Base-by-base conservation (phyloP, 495 filamentous ascomycete genomes). In the Podospora anserina region DNA sequence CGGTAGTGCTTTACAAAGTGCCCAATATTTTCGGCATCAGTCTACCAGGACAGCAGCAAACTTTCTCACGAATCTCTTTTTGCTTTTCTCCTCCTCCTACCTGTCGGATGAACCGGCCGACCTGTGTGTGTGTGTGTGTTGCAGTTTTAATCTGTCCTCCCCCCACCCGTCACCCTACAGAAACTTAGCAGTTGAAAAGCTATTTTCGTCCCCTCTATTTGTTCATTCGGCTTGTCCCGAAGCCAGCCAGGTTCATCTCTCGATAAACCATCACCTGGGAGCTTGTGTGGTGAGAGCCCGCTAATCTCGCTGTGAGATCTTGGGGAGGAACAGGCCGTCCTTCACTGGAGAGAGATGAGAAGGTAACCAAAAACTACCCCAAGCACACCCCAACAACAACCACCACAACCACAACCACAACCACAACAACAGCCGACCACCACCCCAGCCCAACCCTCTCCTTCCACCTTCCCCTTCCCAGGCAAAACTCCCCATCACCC, bases 151-250 rank as follows among this genome's bases (percentile, higher is more conserved):
- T 58, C 16, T 19, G 55, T 20, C n/a, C 18, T 20, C 18, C 55
- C 13, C 23, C 54, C 15, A 0, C 54, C 6, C 0, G 6, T 26
- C 18, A n/a, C 54, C 1, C 23, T 23, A 23, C 23, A 23, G 23
- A 23, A 23, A 23, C 23, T 23, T 23, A 23, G 23, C 23, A 23
- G 23, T 23, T 23, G 23, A 23, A 1, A 23, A 23, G 3, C 55
- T 58, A 58, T 58, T 58, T 58, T 26, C 26, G 18, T 58, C 55
- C 30, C 19, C 23, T 26, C n/a, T 58, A 5, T 58, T 58, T 20
- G 23, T 23, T 20, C 23, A 58, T 26, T 58, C 55, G 55, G 55
- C 55, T 58, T 58, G 55, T 58, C 55, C 55, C 55, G 55, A 58
- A 20, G 4, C 16, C 23, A 26, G 16, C 23, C 23, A 23, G 0